Evolutionary conservation across 2,329 filamentous ascomycete genomes (phyloP).

Genomic region (Penicillium sp.): DNA sequence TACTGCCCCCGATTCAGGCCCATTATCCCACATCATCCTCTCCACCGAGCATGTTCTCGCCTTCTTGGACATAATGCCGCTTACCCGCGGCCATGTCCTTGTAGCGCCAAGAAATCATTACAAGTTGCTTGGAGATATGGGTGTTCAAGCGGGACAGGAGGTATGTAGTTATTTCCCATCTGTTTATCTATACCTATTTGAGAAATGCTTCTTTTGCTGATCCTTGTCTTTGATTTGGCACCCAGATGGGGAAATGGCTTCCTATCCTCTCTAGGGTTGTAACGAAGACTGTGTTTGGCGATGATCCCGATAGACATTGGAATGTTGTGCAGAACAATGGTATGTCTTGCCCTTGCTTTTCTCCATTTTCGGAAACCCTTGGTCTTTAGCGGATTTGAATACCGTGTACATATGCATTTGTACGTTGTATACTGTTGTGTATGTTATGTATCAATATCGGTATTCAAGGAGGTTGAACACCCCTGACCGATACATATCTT

Average conservation of each 20-base stretch:
- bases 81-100: constrained; percentile 78
- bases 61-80: constrained; percentile 90
- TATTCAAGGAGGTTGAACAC: constrained; percentile 2
- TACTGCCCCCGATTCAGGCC: constrained; percentile 9
- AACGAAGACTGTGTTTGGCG: constrained; percentile 62
- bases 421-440: background rate
- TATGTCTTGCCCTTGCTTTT: constrained; percentile 23
- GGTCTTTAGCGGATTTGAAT: background rate
- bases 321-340: constrained; percentile 97
- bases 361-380: constrained; percentile 1
- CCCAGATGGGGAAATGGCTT: constrained; percentile 45
- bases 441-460: background rate
- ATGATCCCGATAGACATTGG: constrained; percentile 63
- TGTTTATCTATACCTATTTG: background rate
- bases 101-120: constrained; percentile 75
- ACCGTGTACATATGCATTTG: background rate
- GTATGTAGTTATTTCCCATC: constrained; percentile 48
- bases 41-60: constrained; percentile 75
- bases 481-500: background rate
- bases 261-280: constrained; percentile 63
- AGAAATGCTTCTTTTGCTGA: constrained; percentile 1
- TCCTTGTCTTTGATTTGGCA: background rate
- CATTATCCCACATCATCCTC: constrained; percentile 60
- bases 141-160: constrained; percentile 60
- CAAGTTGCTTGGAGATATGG: constrained; percentile 72